Percentiles rank a stretch among this genome's conserved stretches.
Evolutionary conservation across 306 rosid genomes (phyloP).

Genomic region (Fragaria iinumae): DNA sequence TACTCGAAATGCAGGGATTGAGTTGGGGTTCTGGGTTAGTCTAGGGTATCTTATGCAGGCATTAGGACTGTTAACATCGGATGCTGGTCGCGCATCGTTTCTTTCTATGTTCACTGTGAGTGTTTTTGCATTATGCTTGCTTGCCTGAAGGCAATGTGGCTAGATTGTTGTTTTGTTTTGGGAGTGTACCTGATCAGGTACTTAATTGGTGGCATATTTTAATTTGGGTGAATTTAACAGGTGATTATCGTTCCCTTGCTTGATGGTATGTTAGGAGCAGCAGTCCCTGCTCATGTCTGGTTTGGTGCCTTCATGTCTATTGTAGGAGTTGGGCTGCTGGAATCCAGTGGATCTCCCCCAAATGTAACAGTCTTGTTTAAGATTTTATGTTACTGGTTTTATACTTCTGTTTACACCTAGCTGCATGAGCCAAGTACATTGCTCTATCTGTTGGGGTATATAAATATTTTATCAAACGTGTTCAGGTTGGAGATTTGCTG

Average conservation of each 20-base stretch:
- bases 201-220: conserved; percentile 22
- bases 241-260: conserved; percentile 78
- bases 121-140: not conserved
- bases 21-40: conserved; percentile 83
- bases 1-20: conserved; percentile 67
- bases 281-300: conserved; percentile 67
- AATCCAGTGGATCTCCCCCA: conserved; percentile 74
- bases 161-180: not conserved
- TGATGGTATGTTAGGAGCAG: conserved; percentile 73
- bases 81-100: conserved; percentile 77
- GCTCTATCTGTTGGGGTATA: too few relatives aligned
- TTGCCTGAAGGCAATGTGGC: not conserved
- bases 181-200: conserved; percentile 30
- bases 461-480: not conserved
- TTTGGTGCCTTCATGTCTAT: conserved; percentile 66
- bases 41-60: conserved; percentile 80
- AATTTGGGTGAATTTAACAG: conserved; percentile 50
- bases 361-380: conserved; percentile 43
- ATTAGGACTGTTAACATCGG: conserved; percentile 68
- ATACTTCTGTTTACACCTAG: too few relatives aligned
- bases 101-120: conserved; percentile 65
- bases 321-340: conserved; percentile 73
- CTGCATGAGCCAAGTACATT: too few relatives aligned
- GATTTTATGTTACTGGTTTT: conserved; percentile 28
- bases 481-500: conserved; percentile 73